Evolutionary conservation across 2,329 filamentous ascomycete genomes (phyloP).

Genomic region (Epichloe sylvatica): DNA sequence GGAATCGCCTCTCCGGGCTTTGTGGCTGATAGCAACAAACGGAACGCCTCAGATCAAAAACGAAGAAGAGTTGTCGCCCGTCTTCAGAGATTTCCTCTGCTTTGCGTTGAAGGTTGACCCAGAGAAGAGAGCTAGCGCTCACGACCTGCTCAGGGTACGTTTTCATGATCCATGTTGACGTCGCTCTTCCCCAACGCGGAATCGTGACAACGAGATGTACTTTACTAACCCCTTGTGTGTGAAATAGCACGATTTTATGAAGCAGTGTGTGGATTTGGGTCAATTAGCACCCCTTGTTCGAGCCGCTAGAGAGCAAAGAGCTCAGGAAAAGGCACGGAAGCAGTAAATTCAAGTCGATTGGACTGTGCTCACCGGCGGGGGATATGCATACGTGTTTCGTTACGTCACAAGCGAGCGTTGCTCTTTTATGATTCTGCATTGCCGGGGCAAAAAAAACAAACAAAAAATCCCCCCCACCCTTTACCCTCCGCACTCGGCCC

Average conservation of each 20-base stretch:
- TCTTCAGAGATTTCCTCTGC: constrained; percentile 84
- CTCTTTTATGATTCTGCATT: constrained; percentile 1
- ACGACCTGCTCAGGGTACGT: constrained; percentile 80
- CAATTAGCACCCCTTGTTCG: constrained; percentile 78
- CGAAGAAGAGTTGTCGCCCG: constrained; percentile 62
- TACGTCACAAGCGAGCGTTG: constrained; percentile 5
- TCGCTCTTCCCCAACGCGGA: neutral
- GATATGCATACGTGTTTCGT: constrained; percentile 3
- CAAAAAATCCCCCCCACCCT: neutral
- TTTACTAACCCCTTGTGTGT: neutral
- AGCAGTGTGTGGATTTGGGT: constrained; percentile 54
- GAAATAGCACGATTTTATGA: constrained; percentile 65
- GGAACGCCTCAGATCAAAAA: constrained; percentile 93
- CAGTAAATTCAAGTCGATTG: constrained; percentile 11
- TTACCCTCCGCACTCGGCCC: neutral
- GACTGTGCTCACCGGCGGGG: neutral
- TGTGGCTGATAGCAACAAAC: constrained; percentile 94
- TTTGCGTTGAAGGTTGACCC: constrained; percentile 94
- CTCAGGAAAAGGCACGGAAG: constrained; percentile 69
- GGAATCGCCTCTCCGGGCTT: constrained; percentile 79
- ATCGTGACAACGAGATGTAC: neutral
- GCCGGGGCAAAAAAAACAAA: neutral
- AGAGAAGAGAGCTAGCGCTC: constrained; percentile 88
- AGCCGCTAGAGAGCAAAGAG: constrained; percentile 70
- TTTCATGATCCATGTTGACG: constrained; percentile 1